Evolutionary conservation across 768 basidiomycete genomes (phyloP).

Genomic region (Trametes gibbosa): DNA sequence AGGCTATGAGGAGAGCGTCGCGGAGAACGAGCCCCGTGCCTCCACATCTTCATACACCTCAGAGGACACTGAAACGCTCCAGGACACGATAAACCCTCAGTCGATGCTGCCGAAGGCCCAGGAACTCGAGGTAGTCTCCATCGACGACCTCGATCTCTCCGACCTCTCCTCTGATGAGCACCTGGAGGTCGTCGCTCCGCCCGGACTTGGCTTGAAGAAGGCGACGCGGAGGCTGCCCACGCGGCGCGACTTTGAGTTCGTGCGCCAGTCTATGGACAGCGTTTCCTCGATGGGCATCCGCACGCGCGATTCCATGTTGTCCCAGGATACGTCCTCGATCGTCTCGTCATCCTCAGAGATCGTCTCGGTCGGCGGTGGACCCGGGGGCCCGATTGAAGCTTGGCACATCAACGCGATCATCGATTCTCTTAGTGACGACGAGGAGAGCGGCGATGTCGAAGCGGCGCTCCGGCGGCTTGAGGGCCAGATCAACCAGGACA

Average conservation of each 20-base stretch:
- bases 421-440: constrained; percentile 69
- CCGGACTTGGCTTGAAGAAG: constrained; percentile 54
- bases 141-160: constrained; percentile 79
- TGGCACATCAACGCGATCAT: constrained; percentile 84
- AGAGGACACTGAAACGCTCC: constrained; percentile 1
- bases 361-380: constrained; percentile 17
- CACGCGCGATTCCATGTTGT: constrained; percentile 58
- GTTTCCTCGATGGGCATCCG: constrained; percentile 80
- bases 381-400: constrained; percentile 55
- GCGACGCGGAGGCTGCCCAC: constrained; percentile 60
- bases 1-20: constrained; percentile 5
- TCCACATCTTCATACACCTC: constrained; percentile 15
- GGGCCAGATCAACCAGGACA: constrained; percentile 77
- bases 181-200: constrained; percentile 33
- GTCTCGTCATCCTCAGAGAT: constrained; percentile 34
- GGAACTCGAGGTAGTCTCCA: constrained; percentile 70
- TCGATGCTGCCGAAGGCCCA: constrained; percentile 5
- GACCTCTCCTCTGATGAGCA: constrained; percentile 65
- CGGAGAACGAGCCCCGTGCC: constrained; percentile 1
- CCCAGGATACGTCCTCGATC: constrained; percentile 39
- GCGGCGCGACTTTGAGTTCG: constrained; percentile 79
- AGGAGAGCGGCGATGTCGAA: constrained; percentile 76
- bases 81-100: constrained; percentile 1
- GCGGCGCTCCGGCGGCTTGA: constrained; percentile 79
- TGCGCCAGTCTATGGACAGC: constrained; percentile 56